Evolutionary conservation across 768 basidiomycete genomes (phyloP).

Genomic region (Gymnopilus dilepis): DNA sequence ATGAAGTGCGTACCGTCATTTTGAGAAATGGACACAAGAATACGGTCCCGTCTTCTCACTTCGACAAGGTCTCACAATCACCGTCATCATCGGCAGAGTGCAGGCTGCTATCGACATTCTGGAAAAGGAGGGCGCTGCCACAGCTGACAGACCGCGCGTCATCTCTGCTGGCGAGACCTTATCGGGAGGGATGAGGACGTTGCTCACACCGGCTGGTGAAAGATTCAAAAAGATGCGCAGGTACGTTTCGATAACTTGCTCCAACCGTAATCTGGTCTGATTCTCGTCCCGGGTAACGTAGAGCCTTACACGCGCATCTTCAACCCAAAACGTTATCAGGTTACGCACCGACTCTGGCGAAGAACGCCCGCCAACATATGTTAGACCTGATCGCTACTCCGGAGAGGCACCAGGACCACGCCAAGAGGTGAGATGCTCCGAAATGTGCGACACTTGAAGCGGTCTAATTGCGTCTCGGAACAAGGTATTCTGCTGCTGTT

Average conservation of each 20-base stretch:
- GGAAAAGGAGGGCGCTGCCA: slow-evolving; percentile 65
- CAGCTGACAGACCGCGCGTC: slow-evolving; percentile 59
- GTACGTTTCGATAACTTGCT: slow-evolving; percentile 33
- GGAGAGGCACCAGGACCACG: slow-evolving; percentile 56
- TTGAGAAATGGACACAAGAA: slow-evolving; percentile 62
- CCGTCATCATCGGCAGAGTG: slow-evolving; percentile 53
- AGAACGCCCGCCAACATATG: slow-evolving; percentile 47
- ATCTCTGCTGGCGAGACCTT: slow-evolving; percentile 66
- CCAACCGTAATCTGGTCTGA: not conserved
- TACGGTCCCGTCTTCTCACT: slow-evolving; percentile 68
- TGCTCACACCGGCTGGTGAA: slow-evolving; percentile 62
- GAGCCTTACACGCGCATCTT: slow-evolving; percentile 64
- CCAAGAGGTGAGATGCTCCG: slow-evolving; percentile 41
- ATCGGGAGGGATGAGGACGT: slow-evolving; percentile 60
- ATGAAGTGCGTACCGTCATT: slow-evolving; percentile 51
- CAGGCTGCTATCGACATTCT: slow-evolving; percentile 68
- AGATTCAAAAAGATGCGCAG: slow-evolving; percentile 65
- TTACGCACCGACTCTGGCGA: slow-evolving; percentile 56
- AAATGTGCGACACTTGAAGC: not conserved
- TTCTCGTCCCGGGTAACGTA: slow-evolving; percentile 22
- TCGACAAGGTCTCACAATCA: slow-evolving; percentile 50
- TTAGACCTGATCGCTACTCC: slow-evolving; percentile 49
- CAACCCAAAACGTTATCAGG: slow-evolving; percentile 55
- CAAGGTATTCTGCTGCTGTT: slow-evolving; percentile 53
- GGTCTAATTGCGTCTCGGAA: not conserved